A percentile compares a stretch with the other conserved stretches of the same genome.
Conservation (phyloP, 1,284 basidiomycete genomes). For the Mycena sp. region DNA sequence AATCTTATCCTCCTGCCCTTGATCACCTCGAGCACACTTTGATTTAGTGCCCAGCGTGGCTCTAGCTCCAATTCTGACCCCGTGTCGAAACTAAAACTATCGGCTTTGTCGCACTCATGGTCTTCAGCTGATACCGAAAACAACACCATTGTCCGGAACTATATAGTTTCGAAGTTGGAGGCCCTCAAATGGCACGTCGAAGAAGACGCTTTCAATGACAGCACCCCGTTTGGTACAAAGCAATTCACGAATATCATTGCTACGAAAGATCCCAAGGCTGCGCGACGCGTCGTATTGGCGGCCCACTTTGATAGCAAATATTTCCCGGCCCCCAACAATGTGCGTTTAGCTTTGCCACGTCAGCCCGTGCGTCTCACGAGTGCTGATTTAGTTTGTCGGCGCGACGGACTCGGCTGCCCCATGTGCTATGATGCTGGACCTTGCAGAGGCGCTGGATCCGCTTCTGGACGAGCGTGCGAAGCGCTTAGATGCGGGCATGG, state of each 20-base stretch:
- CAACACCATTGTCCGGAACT: conserved; percentile 81
- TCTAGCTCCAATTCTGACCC: no score
- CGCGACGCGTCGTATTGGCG: conserved; percentile 85
- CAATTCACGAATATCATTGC: conserved; percentile 93
- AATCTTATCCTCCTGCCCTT: no score
- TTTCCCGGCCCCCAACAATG: conserved; percentile 76
- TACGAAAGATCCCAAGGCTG: conserved; percentile 90
- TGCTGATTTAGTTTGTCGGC: conserved; percentile 85
- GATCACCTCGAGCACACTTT: no score
- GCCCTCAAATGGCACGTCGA: conserved; percentile 89
- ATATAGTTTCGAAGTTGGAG: conserved; percentile 76
- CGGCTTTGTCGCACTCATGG: conserved; percentile 6
- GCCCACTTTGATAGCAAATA: conserved; percentile 98
- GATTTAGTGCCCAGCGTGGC: no score
- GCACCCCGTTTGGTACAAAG: conserved; percentile 87
- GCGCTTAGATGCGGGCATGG: conserved; percentile 62
- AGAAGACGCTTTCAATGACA: conserved; percentile 78
- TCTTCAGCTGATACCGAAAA: conserved; percentile 74
- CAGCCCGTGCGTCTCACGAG: conserved; percentile 21
- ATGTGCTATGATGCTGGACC: conserved; percentile 92
- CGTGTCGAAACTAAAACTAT: conserved; percentile 41
- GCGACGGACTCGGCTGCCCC: conserved; percentile 98
- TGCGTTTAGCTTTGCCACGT: conserved; percentile 30
- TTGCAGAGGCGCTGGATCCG: conserved; percentile 82
- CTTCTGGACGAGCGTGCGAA: conserved; percentile 72